Conservation (phyloP, 1,284 basidiomycete genomes). For the Kwoniella shivajii region DNA sequence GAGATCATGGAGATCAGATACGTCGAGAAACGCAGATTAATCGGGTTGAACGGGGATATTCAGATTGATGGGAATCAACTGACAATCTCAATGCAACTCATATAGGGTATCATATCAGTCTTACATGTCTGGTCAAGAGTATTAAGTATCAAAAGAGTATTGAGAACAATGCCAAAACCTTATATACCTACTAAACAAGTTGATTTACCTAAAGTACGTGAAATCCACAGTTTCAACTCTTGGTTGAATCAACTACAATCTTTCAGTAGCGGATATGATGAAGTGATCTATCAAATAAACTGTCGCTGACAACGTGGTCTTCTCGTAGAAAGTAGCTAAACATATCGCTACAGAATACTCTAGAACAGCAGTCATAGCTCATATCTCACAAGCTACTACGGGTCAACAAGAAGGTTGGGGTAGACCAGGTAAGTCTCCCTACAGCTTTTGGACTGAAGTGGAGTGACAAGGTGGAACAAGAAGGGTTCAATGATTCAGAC, state of each 20-base stretch:
- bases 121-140: slow-evolving; percentile 44
- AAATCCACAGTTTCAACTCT: neutral
- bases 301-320: no score
- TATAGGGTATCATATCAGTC: slow-evolving; percentile 36
- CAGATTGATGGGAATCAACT: no score
- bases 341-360: slow-evolving; percentile 78
- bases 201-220: slow-evolving; percentile 72
- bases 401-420: slow-evolving; percentile 79
- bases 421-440: slow-evolving; percentile 61
- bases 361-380: slow-evolving; percentile 71
- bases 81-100: no score
- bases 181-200: slow-evolving; percentile 64
- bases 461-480: neutral
- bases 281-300: no score
- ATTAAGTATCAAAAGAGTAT: slow-evolving; percentile 40
- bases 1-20: neutral
- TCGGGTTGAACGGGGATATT: no score
- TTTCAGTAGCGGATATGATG: no score
- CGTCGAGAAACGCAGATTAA: no score
- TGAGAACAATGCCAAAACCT: slow-evolving; percentile 65
- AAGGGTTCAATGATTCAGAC: neutral
- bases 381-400: slow-evolving; percentile 73
- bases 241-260: neutral
- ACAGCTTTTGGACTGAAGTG: neutral
- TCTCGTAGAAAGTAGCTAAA: slow-evolving; percentile 64